Evolutionary conservation across 352 stramenopile genomes (phyloP), one percentile per base, ranked within the genome.

Genomic region (Bremia lactucae): DNA sequence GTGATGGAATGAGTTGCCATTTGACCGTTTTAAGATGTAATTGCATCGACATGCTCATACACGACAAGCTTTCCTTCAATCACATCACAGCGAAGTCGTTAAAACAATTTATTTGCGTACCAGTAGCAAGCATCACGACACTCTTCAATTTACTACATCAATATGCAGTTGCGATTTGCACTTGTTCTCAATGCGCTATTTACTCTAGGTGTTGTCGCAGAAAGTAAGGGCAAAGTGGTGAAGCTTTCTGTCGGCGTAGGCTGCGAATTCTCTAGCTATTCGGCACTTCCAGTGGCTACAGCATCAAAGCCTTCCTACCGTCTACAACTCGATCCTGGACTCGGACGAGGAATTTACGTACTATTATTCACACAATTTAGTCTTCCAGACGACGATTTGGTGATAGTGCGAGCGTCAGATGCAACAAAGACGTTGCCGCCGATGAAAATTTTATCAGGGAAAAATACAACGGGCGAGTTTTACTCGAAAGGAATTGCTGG

Each of bases 201-300:
- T n/a, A 14, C 38, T 9, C 15, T 48, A 6, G 9, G 10, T 2
- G 21, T 18, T 11, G 14, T 45, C 18, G 49, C 58, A 14, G 40
- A 59, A 18, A 31, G 28, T 8, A 51, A 31, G 2, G 46, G 44
- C 2, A 29, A 68, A 38, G 28, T 58, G 28, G 37, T 74, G 19
- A 20, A 44, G 0, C 43, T 75, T 22, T 54, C 47, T 8, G 26
- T 83, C 13, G 70, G 71, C 18, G 60, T 46, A 9, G 71, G 73
- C 2, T 83, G 70, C 42, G 57, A 56, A 21, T 67, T 74, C 28
- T 83, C 68, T 7, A 66, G 81, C 41, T 87, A 81, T 41, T 42
- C 61, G 5, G 20, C 40, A 18, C 43, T 87, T 16, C 47, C 40
- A 2, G 53, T 44, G 3, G 31, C 36, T 9, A 31, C 36, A 5